Evolutionary conservation across 495 filamentous ascomycete species (phyloP).

Genomic region (Tuber magnatum): DNA sequence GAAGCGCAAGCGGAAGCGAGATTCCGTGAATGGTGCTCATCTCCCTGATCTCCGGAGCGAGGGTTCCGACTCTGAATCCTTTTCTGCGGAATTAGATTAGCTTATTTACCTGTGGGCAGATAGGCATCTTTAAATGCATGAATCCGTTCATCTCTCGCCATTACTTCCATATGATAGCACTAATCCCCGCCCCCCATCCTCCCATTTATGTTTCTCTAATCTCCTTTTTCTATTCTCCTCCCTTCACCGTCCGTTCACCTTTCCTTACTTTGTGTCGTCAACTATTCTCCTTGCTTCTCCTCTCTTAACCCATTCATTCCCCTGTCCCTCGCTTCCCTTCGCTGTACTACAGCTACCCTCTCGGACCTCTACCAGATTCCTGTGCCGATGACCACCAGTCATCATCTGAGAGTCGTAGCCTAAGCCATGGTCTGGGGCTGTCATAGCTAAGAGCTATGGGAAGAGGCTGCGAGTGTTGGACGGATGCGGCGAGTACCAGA

Average conservation of each 20-base stretch:
- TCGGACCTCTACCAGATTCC: not conserved
- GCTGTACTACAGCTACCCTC: not conserved
- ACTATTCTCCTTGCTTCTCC: no score
- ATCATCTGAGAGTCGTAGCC: not conserved
- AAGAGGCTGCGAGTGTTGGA: not conserved
- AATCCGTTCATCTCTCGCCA: no score
- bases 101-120: no score
- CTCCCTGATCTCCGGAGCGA: not conserved
- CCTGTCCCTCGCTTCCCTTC: no score
- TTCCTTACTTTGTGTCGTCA: no score
- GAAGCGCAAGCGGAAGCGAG: not conserved
- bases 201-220: not conserved
- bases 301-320: no score
- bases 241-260: no score
- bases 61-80: not conserved
- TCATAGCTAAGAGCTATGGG: not conserved
- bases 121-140: no score
- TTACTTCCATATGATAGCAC: not conserved
- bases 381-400: not conserved
- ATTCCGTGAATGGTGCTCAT: not conserved
- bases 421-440: not conserved
- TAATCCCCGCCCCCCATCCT: not conserved
- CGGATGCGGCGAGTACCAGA: not conserved
- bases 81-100: not conserved
- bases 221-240: not conserved